Evolutionary conservation across 129 eudicot genomes (phyloP).

Genomic region (Glebionis coronaria): DNA sequence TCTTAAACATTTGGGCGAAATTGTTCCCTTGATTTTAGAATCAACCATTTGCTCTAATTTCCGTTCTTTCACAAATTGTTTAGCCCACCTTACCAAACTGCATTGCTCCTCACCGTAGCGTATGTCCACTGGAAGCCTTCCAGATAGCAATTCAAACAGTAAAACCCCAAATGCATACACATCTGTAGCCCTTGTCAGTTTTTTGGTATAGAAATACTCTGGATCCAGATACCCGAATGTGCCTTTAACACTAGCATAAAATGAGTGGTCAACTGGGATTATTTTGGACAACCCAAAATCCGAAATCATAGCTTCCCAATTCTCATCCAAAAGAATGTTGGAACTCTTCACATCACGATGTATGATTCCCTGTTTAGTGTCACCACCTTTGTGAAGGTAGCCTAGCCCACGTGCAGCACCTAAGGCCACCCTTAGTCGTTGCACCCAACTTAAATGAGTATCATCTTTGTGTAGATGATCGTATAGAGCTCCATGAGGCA

Average conservation of each 20-base stretch:
- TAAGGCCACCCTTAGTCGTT: slow-evolving; percentile 16
- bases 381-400: slow-evolving; percentile 14
- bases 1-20: slow-evolving; percentile 12
- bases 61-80: slow-evolving; percentile 16
- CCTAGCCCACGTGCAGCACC: slow-evolving; percentile 18
- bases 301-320: slow-evolving; percentile 23
- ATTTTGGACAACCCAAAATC: slow-evolving; percentile 23
- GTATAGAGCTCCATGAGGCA: slow-evolving; percentile 14
- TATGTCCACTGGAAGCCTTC: slow-evolving; percentile 26
- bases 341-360: slow-evolving; percentile 25
- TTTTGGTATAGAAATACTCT: slow-evolving; percentile 11
- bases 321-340: slow-evolving; percentile 22
- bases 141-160: slow-evolving; percentile 23
- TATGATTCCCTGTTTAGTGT: slow-evolving; percentile 13
- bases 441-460: slow-evolving; percentile 2
- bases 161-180: slow-evolving; percentile 28
- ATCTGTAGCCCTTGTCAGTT: slow-evolving; percentile 23
- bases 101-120: neutral
- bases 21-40: slow-evolving; percentile 10
- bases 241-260: slow-evolving; percentile 23
- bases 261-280: slow-evolving; percentile 7
- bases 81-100: slow-evolving; percentile 28
- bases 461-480: slow-evolving; percentile 14
- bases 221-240: slow-evolving; percentile 32
- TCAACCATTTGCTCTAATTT: slow-evolving; percentile 21